These are phyloP conservation scores for Capsicum baccatum DNA, from an alignment of 257 asterid genomes.

Conservation along the genomic window DNA sequence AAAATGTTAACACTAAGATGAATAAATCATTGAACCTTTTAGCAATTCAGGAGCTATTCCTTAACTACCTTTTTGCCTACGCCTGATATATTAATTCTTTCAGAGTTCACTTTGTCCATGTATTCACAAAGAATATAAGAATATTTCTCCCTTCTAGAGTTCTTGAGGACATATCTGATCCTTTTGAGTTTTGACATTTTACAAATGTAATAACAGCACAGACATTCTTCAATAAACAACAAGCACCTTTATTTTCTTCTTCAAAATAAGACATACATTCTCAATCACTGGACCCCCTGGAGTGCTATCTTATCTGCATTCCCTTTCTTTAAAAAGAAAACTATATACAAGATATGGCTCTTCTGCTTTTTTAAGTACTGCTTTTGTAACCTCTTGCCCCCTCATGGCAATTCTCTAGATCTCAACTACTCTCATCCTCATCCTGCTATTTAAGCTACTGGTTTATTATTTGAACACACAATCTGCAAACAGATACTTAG, in stretches of 20 bases:
- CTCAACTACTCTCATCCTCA: constrained; percentile 6
- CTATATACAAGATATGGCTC: constrained; percentile 19
- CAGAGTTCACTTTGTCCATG: too few species aligned
- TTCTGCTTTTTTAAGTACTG: background rate
- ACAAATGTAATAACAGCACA: background rate
- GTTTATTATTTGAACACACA: background rate
- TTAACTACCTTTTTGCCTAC: too few species aligned
- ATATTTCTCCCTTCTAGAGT: too few species aligned
- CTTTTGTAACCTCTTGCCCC: background rate
- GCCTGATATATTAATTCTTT: too few species aligned
- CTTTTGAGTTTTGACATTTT: background rate
- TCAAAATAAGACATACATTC: too few species aligned
- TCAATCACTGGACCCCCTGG: background rate
- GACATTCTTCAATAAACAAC: background rate
- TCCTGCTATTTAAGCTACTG: background rate
- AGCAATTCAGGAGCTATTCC: too few species aligned
- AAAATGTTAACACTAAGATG: background rate
- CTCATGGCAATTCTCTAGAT: background rate
- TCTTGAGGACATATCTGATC: background rate
- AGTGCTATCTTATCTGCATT: background rate
- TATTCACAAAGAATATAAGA: too few species aligned
- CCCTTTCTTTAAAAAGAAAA: constrained; percentile 16
- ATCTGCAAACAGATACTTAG: background rate
- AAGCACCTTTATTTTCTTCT: background rate
- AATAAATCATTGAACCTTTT: too few species aligned